Evolutionary conservation across 129 eudicot genomes (phyloP).

Genomic region (Pseudognaphalium luteoalbum): DNA sequence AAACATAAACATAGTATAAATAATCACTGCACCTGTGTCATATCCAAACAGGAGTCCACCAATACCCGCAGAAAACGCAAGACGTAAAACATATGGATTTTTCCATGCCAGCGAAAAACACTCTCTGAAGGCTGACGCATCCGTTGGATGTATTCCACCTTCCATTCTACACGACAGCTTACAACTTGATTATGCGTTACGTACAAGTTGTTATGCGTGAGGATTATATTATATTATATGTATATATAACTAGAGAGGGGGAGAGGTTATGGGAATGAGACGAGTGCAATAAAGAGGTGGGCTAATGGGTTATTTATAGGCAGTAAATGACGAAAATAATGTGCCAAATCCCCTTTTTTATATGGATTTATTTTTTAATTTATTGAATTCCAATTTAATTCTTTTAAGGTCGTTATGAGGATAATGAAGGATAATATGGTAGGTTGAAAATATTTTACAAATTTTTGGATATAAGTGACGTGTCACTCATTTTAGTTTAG

Average conservation of each 20-base stretch:
- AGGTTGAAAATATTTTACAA: too few relatives aligned
- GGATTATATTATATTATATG: too few relatives aligned
- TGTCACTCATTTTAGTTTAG: not conserved
- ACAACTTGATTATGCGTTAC: not conserved
- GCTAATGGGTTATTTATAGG: slow-evolving; percentile 35
- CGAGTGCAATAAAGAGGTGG: slow-evolving; percentile 27
- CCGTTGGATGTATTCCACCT: slow-evolving; percentile 56
- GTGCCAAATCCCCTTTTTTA: not conserved
- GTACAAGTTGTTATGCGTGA: not conserved
- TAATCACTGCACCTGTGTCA: slow-evolving; percentile 61
- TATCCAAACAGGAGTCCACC: slow-evolving; percentile 85
- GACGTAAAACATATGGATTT: slow-evolving; percentile 65
- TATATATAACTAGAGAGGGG: too few relatives aligned
- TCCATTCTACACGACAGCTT: slow-evolving; percentile 34
- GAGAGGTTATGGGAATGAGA: not conserved
- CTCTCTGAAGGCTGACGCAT: slow-evolving; percentile 52
- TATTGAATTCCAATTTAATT: not conserved
- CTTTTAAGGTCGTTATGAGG: not conserved
- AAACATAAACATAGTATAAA: not conserved
- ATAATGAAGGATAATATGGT: not conserved
- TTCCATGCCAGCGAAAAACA: slow-evolving; percentile 62
- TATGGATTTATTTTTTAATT: not conserved
- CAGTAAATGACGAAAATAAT: not conserved
- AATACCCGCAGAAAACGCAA: slow-evolving; percentile 81
- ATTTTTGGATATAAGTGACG: not conserved